phyloP scores from a whole-genome alignment of 2,329 filamentous ascomycete species.

The Cercospora nicotianae region DNA sequence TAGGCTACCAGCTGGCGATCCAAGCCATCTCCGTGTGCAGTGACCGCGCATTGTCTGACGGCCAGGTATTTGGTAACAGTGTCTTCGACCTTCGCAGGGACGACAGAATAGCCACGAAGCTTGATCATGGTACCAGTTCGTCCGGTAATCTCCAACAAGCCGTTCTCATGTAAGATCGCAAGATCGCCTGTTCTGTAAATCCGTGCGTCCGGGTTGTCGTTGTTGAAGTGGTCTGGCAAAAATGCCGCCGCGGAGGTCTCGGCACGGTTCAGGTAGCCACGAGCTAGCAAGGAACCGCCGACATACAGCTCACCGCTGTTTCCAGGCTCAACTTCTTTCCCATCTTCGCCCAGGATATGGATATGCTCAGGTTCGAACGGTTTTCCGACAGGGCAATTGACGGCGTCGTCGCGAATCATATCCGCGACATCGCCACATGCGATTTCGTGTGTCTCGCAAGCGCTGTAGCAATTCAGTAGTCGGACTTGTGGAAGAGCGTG shows the following conservation, averaged over 20 bases:
- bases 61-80: conserved; percentile 69
- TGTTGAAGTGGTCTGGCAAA: conserved; percentile 63
- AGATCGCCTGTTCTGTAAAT: conserved; percentile 76
- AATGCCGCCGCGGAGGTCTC: conserved; percentile 76
- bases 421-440: conserved; percentile 72
- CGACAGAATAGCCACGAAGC: conserved; percentile 74
- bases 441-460: conserved; percentile 78
- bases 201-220: conserved; percentile 56
- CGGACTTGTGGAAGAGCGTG: conserved; percentile 67
- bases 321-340: conserved; percentile 62
- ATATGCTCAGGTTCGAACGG: conserved; percentile 67
- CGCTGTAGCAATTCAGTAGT: conserved; percentile 77
- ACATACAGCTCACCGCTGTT: conserved; percentile 72
- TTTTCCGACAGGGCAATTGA: conserved; percentile 72
- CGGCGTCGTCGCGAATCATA: conserved; percentile 61
- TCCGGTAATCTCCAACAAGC: conserved; percentile 72
- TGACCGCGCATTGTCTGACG: conserved; percentile 69
- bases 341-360: conserved; percentile 71
- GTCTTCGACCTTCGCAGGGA: conserved; percentile 74
- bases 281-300: conserved; percentile 70
- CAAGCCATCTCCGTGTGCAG: conserved; percentile 73
- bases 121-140: conserved; percentile 80
- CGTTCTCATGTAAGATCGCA: conserved; percentile 65
- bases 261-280: conserved; percentile 76
- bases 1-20: conserved; percentile 76